Conservation (phyloP, 169 alveolate species). For the Plasmodium knowlesi region DNA sequence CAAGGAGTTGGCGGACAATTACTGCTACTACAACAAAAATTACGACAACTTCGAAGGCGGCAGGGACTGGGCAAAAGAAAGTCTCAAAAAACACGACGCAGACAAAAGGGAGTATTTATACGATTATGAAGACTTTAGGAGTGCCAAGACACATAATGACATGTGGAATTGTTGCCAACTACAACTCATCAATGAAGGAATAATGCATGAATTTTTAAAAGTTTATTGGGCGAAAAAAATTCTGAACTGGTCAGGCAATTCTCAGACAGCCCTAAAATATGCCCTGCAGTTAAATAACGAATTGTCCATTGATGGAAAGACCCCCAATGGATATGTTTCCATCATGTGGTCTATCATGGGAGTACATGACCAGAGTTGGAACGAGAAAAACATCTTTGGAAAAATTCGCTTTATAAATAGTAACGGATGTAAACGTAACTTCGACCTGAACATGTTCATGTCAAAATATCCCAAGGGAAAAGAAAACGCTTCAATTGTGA, state of each 20-base stretch:
- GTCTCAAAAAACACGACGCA: constrained; percentile 77
- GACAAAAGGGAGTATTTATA: constrained; percentile 83
- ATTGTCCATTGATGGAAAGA: constrained; percentile 81
- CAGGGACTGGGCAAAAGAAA: constrained; percentile 86
- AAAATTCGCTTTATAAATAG: constrained; percentile 85
- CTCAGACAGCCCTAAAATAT: constrained; percentile 79
- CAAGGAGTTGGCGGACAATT: constrained; percentile 83
- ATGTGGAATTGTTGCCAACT: constrained; percentile 87
- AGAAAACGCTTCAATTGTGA: constrained; percentile 64
- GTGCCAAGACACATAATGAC: constrained; percentile 85
- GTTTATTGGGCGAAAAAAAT: constrained; percentile 88
- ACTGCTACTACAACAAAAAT: constrained; percentile 78
- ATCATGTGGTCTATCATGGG: constrained; percentile 88
- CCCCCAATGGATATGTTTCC: constrained; percentile 85
- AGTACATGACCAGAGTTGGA: constrained; percentile 85
- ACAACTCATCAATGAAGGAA: constrained; percentile 83
- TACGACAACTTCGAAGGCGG: constrained; percentile 85
- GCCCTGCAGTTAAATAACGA: constrained; percentile 85
- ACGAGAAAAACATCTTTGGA: constrained; percentile 84
- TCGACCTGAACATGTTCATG: constrained; percentile 74
- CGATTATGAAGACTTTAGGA: constrained; percentile 76
- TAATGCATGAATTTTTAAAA: constrained; percentile 86
- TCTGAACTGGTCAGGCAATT: constrained; percentile 85
- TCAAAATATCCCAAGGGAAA: constrained; percentile 66
- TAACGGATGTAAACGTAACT: constrained; percentile 84